These are phyloP conservation scores for Aspergillus sergii DNA, from an alignment of 2,329 filamentous ascomycete genomes.

Conservation along the genomic window DNA sequence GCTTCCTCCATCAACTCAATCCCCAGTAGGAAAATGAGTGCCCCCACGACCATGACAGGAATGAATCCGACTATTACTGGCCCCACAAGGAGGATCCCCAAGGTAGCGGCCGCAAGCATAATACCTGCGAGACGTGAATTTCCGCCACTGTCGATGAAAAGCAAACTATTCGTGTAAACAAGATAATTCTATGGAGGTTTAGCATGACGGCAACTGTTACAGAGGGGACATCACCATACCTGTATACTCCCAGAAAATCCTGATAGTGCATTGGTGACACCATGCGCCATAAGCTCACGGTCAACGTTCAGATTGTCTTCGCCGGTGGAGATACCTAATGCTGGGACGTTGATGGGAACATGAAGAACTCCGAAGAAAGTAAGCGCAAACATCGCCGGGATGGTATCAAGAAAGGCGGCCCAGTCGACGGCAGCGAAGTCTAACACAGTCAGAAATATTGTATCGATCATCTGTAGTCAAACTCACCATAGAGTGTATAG, in stretches of 20 bases:
- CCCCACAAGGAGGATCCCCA: constrained; percentile 79
- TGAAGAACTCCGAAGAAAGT: constrained; percentile 98
- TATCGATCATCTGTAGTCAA: background rate
- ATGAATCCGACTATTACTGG: constrained; percentile 91
- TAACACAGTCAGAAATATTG: constrained; percentile 37
- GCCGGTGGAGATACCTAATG: constrained; percentile 83
- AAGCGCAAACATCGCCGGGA: constrained; percentile 93
- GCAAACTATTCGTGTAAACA: constrained; percentile 95
- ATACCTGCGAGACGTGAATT: constrained; percentile 83
- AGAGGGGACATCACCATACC: constrained; percentile 33
- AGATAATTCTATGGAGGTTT: constrained; percentile 76
- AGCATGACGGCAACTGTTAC: constrained; percentile 18
- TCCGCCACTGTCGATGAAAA: constrained; percentile 92
- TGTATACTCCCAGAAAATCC: constrained; percentile 84
- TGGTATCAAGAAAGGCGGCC: constrained; percentile 77
- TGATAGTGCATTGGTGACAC: constrained; percentile 88
- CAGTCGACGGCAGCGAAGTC: constrained; percentile 82
- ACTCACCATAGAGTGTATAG: constrained; percentile 88
- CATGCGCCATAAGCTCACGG: constrained; percentile 87
- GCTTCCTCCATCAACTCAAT: constrained; percentile 91
- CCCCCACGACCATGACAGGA: constrained; percentile 94
- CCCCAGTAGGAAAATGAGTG: constrained; percentile 90
- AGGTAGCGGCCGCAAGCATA: constrained; percentile 78
- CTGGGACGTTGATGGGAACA: constrained; percentile 96
- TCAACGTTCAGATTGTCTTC: constrained; percentile 93